Evolutionary conservation across 148 eudicot species (phyloP).

Genomic region (Salicornia ramosissima): DNA sequence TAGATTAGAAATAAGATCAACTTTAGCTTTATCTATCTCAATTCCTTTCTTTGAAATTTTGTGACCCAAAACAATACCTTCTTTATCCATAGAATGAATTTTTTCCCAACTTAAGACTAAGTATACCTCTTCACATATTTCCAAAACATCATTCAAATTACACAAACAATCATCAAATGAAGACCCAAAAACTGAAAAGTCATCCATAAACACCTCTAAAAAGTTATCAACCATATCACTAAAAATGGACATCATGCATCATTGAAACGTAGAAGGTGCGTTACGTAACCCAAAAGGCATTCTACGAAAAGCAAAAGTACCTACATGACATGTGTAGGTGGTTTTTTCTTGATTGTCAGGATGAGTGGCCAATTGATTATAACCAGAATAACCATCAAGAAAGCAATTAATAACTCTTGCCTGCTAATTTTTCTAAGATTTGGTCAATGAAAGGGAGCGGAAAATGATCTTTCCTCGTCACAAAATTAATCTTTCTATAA

Average conservation of each 20-base stretch:
- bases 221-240: neutral
- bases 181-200: neutral
- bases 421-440: neutral
- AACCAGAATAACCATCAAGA: too few species aligned
- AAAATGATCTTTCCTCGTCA: constrained; percentile 5
- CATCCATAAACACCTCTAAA: constrained; percentile 1
- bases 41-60: neutral
- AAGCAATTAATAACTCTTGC: too few species aligned
- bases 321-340: neutral
- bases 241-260: too few species aligned
- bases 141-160: neutral
- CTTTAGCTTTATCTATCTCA: too few species aligned
- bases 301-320: neutral
- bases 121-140: neutral
- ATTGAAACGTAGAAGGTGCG: too few species aligned
- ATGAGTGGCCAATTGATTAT: neutral
- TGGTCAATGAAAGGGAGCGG: neutral
- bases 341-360: neutral
- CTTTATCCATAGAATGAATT: neutral
- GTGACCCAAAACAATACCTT: neutral
- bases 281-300: neutral
- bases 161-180: neutral
- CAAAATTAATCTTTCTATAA: neutral
- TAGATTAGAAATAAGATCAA: too few species aligned
- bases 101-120: neutral